Evolutionary conservation across 2,329 filamentous ascomycete genomes (phyloP).

Genomic region (Botrytis elliptica): DNA sequence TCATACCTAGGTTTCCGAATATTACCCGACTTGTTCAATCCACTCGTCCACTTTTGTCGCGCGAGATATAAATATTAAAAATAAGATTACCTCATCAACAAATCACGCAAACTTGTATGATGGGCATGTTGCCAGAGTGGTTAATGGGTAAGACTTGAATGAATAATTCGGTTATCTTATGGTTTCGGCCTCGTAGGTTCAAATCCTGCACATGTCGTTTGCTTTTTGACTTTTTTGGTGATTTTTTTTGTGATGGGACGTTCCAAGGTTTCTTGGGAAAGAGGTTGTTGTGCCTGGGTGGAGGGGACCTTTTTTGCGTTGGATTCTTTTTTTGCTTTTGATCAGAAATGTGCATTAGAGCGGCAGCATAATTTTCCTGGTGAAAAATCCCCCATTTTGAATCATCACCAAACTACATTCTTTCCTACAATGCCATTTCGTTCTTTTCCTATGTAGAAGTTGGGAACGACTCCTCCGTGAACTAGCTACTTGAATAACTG

Average conservation of each 20-base stretch:
- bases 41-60: rapidly evolving
- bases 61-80: rapidly evolving
- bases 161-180: constrained; percentile 22
- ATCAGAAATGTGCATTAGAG: background rate
- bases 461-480: background rate
- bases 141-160: constrained; percentile 24
- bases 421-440: background rate
- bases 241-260: background rate
- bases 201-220: constrained; percentile 23
- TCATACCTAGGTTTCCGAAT: background rate
- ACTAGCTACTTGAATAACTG: background rate
- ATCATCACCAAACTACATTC: background rate
- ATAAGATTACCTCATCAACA: background rate
- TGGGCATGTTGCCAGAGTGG: constrained; percentile 22
- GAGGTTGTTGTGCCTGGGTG: background rate
- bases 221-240: background rate
- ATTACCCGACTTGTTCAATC: background rate
- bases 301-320: background rate
- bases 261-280: background rate
- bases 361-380: background rate
- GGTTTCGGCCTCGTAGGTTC: constrained; percentile 24
- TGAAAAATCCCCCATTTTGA: background rate
- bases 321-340: background rate
- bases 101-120: background rate
- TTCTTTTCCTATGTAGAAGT: background rate